These are phyloP conservation scores for Cryptococcus sp. DNA, from an alignment of 1,284 basidiomycete species.

Conservation along the genomic window DNA sequence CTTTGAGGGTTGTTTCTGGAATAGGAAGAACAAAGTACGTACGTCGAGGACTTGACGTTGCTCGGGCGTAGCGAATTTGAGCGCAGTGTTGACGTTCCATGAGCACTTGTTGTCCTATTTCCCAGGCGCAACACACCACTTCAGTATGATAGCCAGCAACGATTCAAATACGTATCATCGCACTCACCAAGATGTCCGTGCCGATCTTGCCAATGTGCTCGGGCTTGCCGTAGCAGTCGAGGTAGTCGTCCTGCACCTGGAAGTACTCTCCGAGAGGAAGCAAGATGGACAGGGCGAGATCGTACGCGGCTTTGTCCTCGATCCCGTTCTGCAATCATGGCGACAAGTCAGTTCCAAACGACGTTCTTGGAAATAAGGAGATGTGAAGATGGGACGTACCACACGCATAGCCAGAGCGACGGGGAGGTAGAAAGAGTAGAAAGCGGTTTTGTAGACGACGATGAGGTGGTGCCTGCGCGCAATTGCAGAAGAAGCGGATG, in stretches of 20 bases:
- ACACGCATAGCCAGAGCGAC: conserved; percentile 90
- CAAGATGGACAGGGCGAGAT: conserved; percentile 78
- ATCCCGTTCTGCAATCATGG: conserved; percentile 59
- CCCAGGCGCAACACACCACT: background rate
- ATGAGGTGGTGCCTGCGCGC: conserved; percentile 78
- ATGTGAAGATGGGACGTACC: conserved; percentile 25
- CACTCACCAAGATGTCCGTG: conserved; percentile 85
- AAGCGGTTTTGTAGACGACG: conserved; percentile 97
- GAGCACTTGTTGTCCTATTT: conserved; percentile 91
- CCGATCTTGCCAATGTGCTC: conserved; percentile 96
- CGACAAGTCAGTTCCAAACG: too few species aligned
- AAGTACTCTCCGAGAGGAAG: conserved; percentile 96
- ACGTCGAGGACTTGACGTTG: conserved; percentile 62
- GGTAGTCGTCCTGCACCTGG: conserved; percentile 97
- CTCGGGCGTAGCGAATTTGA: conserved; percentile 66
- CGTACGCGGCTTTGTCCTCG: conserved; percentile 70
- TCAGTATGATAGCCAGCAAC: background rate
- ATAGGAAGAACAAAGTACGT: conserved; percentile 18
- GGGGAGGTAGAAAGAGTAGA: conserved; percentile 98
- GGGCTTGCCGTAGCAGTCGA: conserved; percentile 88
- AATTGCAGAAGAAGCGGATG: too few species aligned
- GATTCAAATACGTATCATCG: background rate
- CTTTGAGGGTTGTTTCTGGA: background rate
- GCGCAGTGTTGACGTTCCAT: conserved; percentile 92
- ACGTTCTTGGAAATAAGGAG: background rate